Conservation (phyloP, 139 green algal genomes). For the Volvox africanus region DNA sequence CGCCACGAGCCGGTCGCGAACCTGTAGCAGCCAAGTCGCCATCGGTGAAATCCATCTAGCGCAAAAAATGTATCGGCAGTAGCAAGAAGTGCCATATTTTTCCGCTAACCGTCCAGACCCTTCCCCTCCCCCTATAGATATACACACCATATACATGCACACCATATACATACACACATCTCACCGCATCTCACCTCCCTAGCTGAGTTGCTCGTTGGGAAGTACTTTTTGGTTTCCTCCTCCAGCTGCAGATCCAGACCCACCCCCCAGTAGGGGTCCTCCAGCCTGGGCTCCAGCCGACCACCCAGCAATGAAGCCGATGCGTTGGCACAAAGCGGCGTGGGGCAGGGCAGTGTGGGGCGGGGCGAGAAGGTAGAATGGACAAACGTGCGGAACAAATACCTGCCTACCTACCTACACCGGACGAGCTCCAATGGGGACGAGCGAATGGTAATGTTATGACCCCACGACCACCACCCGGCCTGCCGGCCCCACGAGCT, state of each 20-base stretch:
- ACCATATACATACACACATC: too few species aligned
- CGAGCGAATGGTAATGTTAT: too few species aligned
- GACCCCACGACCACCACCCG: too few species aligned
- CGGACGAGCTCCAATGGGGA: too few species aligned
- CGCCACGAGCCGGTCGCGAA: slow-evolving; percentile 76
- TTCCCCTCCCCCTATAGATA: not conserved
- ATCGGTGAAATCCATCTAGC: too few species aligned
- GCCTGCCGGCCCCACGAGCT: too few species aligned
- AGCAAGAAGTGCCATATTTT: not conserved
- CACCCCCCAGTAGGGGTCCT: slow-evolving; percentile 63
- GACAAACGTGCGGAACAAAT: not conserved
- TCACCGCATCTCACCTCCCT: slow-evolving; percentile 72
- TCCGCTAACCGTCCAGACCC: not conserved
- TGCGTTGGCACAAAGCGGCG: too few species aligned
- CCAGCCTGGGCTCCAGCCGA: slow-evolving; percentile 57
- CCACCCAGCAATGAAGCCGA: too few species aligned
- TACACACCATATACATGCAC: too few species aligned
- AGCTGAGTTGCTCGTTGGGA: slow-evolving; percentile 82
- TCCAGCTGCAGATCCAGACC: slow-evolving; percentile 81
- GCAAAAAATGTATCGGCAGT: not conserved
- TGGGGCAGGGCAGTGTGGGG: not conserved
- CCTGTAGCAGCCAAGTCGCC: slow-evolving; percentile 52
- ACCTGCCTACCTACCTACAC: too few species aligned
- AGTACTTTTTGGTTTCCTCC: slow-evolving; percentile 83
- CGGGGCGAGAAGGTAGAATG: not conserved